Evolutionary conservation across 2,329 filamentous ascomycete genomes (phyloP).

Genomic region (Cordyceps javanica): DNA sequence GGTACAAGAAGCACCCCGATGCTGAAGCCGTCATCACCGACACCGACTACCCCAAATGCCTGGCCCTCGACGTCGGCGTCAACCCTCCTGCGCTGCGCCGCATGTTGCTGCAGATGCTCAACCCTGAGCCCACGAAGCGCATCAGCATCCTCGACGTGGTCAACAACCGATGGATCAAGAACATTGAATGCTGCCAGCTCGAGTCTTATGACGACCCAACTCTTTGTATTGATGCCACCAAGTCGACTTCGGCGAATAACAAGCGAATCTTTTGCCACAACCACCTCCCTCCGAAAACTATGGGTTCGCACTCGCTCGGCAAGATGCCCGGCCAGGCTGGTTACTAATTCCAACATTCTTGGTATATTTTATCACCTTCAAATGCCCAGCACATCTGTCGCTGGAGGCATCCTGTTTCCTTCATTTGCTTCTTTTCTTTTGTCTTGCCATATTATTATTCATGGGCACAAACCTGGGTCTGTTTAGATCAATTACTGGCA

Average conservation of each 20-base stretch:
- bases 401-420: conserved; percentile 11
- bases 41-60: conserved; percentile 58
- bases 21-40: conserved; percentile 40
- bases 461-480: conserved; percentile 1
- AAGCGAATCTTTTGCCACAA: conserved; percentile 55
- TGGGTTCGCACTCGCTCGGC: conserved; percentile 42
- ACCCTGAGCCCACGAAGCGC: conserved; percentile 67
- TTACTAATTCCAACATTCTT: conserved; percentile 32
- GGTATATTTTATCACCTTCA: neutral
- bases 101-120: conserved; percentile 73
- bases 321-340: conserved; percentile 52
- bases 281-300: conserved; percentile 45
- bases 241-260: conserved; percentile 40
- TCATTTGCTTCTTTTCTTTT: conserved; percentile 6
- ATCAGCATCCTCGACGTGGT: conserved; percentile 64
- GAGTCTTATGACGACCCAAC: conserved; percentile 62
- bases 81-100: conserved; percentile 63
- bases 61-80: conserved; percentile 58
- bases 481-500: conserved; percentile 3
- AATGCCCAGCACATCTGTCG: neutral
- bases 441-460: neutral
- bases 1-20: conserved; percentile 49
- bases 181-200: conserved; percentile 71
- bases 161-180: conserved; percentile 65
- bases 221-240: conserved; percentile 56